These are phyloP conservation scores for Dactylonectria macrodidyma DNA, from an alignment of 2,329 filamentous ascomycete genomes.

Conservation along the genomic window DNA sequence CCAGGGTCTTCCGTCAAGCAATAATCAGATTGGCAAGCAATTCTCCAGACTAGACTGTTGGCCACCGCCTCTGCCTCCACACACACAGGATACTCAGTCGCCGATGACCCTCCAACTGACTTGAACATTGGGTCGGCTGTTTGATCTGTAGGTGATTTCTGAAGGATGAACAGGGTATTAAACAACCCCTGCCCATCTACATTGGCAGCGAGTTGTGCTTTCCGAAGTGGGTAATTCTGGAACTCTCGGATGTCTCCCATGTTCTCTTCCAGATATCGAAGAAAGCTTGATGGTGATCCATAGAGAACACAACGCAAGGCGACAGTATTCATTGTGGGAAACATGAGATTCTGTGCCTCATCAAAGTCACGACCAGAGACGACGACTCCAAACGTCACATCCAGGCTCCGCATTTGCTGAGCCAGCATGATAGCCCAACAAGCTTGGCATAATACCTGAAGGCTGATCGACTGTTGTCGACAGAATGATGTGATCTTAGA, in stretches of 20 bases:
- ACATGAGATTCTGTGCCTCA: slow-evolving; percentile 77
- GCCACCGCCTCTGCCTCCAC: slow-evolving; percentile 81
- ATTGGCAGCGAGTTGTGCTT: slow-evolving; percentile 66
- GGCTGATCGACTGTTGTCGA: slow-evolving; percentile 75
- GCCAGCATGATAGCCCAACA: slow-evolving; percentile 83
- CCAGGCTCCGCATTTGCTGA: slow-evolving; percentile 73
- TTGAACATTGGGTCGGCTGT: slow-evolving; percentile 63
- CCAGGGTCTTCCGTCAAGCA: slow-evolving; percentile 62
- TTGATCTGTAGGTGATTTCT: slow-evolving; percentile 52
- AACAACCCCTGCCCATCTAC: slow-evolving; percentile 61
- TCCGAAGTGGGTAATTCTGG: slow-evolving; percentile 84
- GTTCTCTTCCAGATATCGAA: slow-evolving; percentile 81
- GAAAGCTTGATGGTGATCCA: slow-evolving; percentile 74
- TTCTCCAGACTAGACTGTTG: slow-evolving; percentile 75
- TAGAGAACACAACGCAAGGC: slow-evolving; percentile 81
- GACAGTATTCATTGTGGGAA: slow-evolving; percentile 95
- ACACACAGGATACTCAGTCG: slow-evolving; percentile 86
- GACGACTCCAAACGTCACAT: slow-evolving; percentile 87
- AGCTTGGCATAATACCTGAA: slow-evolving; percentile 83
- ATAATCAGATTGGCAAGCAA: slow-evolving; percentile 75
- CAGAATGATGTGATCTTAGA: slow-evolving; percentile 68
- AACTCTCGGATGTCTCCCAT: slow-evolving; percentile 76
- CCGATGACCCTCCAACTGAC: slow-evolving; percentile 75
- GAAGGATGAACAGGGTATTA: slow-evolving; percentile 71
- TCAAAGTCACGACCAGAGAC: slow-evolving; percentile 87